phyloP scores from a whole-genome alignment of 73 alveolate genomes.

The Paramecium sonneborni region DNA sequence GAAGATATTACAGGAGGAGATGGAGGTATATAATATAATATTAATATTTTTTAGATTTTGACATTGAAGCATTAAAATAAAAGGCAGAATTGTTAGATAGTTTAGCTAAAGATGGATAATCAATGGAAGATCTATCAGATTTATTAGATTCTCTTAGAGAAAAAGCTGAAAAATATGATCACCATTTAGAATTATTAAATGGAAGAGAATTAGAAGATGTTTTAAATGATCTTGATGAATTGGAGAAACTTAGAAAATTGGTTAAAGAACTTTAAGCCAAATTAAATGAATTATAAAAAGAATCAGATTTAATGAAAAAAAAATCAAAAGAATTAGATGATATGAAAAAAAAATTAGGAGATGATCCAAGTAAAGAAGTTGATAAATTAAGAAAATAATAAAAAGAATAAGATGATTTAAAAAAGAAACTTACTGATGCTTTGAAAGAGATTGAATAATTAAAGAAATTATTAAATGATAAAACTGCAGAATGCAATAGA shows the following conservation, averaged over 20 bases:
- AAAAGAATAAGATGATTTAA: constrained; percentile 22
- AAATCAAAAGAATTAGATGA: constrained; percentile 28
- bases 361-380: constrained; percentile 45
- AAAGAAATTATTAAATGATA: constrained; percentile 6
- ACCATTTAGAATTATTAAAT: constrained; percentile 18
- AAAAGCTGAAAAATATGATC: constrained; percentile 46
- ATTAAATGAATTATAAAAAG: background rate
- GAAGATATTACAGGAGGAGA: constrained; percentile 49
- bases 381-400: constrained; percentile 28
- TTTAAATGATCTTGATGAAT: background rate
- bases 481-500: background rate
- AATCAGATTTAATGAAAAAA: background rate
- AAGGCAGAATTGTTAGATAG: constrained; percentile 42
- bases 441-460: background rate
- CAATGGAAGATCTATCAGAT: constrained; percentile 21
- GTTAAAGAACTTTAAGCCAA: background rate
- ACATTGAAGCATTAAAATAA: constrained; percentile 20
- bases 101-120: constrained; percentile 10
- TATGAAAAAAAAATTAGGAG: constrained; percentile 33
- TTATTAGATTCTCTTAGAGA: background rate
- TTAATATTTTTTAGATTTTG: background rate
- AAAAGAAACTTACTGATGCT: constrained; percentile 44
- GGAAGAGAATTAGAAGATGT: constrained; percentile 48
- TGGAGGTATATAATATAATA: background rate
- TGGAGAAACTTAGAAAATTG: background rate